These are phyloP conservation scores for Trichopus zeylanicus DNA, from an alignment of 116 monocot species.

Conservation along the genomic window DNA sequence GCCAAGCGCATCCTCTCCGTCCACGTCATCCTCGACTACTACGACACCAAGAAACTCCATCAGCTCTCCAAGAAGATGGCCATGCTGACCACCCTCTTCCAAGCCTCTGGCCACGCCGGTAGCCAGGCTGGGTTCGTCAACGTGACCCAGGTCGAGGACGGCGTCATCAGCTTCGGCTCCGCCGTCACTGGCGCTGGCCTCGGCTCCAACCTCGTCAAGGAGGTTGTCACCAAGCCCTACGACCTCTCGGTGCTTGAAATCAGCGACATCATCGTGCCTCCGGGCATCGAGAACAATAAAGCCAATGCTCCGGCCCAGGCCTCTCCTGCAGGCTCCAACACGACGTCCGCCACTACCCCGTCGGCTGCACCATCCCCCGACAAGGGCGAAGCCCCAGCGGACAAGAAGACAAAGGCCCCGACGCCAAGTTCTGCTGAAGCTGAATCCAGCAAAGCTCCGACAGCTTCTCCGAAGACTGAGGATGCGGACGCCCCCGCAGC, in stretches of 20 bases:
- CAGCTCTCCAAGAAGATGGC: slow-evolving; percentile 12
- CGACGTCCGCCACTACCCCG: neutral
- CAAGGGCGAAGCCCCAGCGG: neutral
- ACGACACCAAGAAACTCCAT: slow-evolving; percentile 33
- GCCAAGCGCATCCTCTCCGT: too few relatives aligned
- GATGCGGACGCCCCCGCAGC: neutral
- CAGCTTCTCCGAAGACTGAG: neutral
- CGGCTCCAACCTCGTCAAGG: slow-evolving; percentile 5
- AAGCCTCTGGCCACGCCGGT: slow-evolving; percentile 33
- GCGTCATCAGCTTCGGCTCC: slow-evolving; percentile 6
- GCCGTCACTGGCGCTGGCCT: slow-evolving; percentile 3
- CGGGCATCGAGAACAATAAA: neutral
- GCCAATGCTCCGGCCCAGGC: neutral
- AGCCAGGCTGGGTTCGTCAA: slow-evolving; percentile 38
- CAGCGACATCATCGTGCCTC: slow-evolving; percentile 6
- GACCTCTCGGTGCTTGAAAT: slow-evolving; percentile 24
- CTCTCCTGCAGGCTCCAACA: neutral
- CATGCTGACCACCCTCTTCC: slow-evolving; percentile 42
- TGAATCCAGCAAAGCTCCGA: neutral
- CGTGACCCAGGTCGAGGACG: slow-evolving; percentile 8
- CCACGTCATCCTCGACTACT: too few relatives aligned
- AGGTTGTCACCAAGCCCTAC: slow-evolving; percentile 5
- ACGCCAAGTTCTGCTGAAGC: neutral
- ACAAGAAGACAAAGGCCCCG: neutral
- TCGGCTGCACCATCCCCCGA: neutral